Base-by-base conservation (phyloP, 441 rosid genomes). In the Adansonia grandidieri region DNA sequence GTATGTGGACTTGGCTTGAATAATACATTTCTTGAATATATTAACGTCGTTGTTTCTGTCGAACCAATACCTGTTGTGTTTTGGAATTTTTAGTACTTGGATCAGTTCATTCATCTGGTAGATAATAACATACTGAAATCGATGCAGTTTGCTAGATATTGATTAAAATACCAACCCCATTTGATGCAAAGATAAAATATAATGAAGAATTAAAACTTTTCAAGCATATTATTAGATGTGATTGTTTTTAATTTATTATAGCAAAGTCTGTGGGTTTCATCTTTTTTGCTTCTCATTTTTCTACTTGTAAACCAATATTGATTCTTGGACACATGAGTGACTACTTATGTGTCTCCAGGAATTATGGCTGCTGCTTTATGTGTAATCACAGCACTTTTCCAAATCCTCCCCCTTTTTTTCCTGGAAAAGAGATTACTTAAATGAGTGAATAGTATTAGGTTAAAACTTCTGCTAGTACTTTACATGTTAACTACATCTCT, bases 131-230 rank as follows among this genome's bases (percentile, higher is more conserved):
- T 74, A 45, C 5, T 58, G 17, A 28, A 40, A 19, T n/a, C 2
- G 9, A 0, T 57, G 47, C 64, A 56, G 10, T 37, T 37, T 54
- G 3, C 10, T 9, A 40, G 28, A 37, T 40, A 28, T 72, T 32
- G 54, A 42, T 60, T 44, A 56, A 60, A 44, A 74, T 74, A 4
- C 8, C 40, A 44, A 42, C 44, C 40, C 64, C 57, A 60, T 74
- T 32, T 63, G 20, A 54, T 37, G 42, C 6, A 37, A 72, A 7
- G 74, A 9, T 7, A 9, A 54, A 54, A 9, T 71, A 51, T 40
- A 17, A 20, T 58, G 51, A 17, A 51, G 14, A 15, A 28, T 13
- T 50, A 0, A 9, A 28, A 50, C 47, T 68, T 45, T 45, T 58
- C 56, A 44, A 19, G 32, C 57, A 20, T 50, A 24, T 70, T 24